Conservation (phyloP, 1,139 yeast genomes). For the Hyphopichia burtonii region DNA sequence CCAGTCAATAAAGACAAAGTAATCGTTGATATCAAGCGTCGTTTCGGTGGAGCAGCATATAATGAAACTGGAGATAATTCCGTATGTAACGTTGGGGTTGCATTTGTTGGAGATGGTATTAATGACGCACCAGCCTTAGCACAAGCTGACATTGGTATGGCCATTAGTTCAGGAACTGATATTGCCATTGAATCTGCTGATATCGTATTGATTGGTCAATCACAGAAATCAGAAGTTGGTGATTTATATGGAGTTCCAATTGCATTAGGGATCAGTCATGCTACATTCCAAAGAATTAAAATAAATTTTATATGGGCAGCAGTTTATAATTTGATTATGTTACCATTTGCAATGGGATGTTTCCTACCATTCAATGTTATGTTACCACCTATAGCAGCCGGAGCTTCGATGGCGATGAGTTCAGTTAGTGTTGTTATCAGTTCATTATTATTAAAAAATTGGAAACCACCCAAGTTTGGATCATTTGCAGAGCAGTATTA, state of each 20-base stretch:
- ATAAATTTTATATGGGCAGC: constrained; percentile 84
- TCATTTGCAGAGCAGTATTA: constrained; percentile 9
- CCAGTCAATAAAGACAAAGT: constrained; percentile 78
- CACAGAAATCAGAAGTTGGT: constrained; percentile 10
- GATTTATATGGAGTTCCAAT: constrained; percentile 66
- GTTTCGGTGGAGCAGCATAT: constrained; percentile 23
- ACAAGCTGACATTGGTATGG: constrained; percentile 84
- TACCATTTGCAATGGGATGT: constrained; percentile 95
- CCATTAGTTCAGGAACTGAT: constrained; percentile 90
- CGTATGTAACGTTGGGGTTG: constrained; percentile 44
- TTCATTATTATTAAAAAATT: constrained; percentile 66
- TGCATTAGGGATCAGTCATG: constrained; percentile 69
- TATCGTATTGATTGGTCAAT: constrained; percentile 58
- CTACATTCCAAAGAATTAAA: constrained; percentile 74
- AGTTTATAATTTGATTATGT: constrained; percentile 79
- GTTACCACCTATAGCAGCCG: constrained; percentile 87
- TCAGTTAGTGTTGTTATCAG: constrained; percentile 86
- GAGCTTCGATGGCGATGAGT: constrained; percentile 91
- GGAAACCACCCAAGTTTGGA: constrained; percentile 49
- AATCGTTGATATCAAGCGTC: constrained; percentile 55
- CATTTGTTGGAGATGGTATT: constrained; percentile 95
- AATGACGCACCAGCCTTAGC: constrained; percentile 96
- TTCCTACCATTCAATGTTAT: constrained; percentile 75
- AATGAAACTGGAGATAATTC: constrained; percentile 11
- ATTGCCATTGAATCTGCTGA: constrained; percentile 97